Percentiles rank a stretch among this genome's conserved stretches.
These are phyloP conservation scores for Rhodamnia rubescens DNA, from an alignment of 345 rosid genomes.

Conservation along the genomic window DNA sequence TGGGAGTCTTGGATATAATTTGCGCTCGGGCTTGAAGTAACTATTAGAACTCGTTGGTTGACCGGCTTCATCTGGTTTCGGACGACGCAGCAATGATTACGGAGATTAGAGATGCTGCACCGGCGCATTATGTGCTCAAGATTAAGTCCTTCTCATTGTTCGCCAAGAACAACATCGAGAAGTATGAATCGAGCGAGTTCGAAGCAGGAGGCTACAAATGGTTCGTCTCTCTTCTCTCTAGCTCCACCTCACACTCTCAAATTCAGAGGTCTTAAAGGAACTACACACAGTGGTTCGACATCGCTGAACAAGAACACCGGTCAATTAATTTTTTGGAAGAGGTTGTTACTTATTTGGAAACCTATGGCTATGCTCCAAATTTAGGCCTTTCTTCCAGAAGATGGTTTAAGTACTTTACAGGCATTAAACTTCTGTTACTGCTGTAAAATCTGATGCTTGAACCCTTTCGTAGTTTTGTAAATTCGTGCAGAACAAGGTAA, in stretches of 20 bases:
- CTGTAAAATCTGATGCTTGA: not conserved
- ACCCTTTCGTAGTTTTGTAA: not conserved
- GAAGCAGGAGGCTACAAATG: not conserved
- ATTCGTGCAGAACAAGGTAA: not conserved
- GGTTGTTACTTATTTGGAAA: not conserved
- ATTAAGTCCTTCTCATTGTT: not conserved
- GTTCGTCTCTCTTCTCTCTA: not conserved
- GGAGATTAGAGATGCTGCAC: not conserved
- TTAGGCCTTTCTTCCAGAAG: not conserved
- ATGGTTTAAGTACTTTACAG: not conserved
- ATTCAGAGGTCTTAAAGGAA: not conserved
- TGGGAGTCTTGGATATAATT: too few relatives aligned
- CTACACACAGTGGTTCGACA: not conserved
- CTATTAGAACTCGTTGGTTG: not conserved
- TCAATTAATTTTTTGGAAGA: not conserved
- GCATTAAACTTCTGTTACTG: not conserved
- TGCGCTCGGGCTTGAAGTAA: not conserved
- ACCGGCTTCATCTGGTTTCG: not conserved
- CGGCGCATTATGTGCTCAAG: not conserved
- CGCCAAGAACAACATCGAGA: not conserved
- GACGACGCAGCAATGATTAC: not conserved
- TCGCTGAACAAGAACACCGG: not conserved
- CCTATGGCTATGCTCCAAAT: not conserved
- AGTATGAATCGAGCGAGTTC: not conserved
- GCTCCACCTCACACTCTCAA: not conserved